Evolutionary conservation across 2,329 filamentous ascomycete species (phyloP).

Genomic region (Zarea fungicola): DNA sequence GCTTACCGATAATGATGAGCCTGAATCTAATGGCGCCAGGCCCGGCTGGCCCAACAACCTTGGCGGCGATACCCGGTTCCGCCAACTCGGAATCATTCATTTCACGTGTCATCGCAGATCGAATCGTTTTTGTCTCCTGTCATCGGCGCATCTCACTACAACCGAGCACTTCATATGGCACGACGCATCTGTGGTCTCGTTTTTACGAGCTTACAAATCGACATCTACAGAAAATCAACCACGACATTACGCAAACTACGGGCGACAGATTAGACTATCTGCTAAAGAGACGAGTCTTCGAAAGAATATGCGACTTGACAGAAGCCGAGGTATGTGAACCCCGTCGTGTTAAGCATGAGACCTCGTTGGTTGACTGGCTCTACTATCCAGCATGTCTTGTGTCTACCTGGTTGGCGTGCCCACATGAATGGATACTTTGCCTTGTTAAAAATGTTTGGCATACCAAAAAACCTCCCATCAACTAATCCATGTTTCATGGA

Average conservation of each 20-base stretch:
- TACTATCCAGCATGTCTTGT: conserved; percentile 5
- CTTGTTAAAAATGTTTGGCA: conserved; percentile 4
- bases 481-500: conserved; percentile 7
- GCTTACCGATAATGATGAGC: too few relatives aligned
- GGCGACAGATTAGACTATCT: not conserved
- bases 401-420: conserved; percentile 7
- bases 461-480: not conserved
- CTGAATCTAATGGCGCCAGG: conserved; percentile 1
- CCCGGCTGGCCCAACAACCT: not conserved
- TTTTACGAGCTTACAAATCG: conserved; percentile 4
- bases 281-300: conserved; percentile 6
- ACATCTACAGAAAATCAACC: conserved; percentile 3
- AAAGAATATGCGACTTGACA: conserved; percentile 11
- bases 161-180: not conserved
- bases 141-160: not conserved
- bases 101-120: conserved; percentile 6
- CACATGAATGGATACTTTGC: conserved; percentile 10
- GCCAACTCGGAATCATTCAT: conserved; percentile 9
- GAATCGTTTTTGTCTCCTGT: conserved; percentile 8
- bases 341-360: not conserved
- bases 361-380: not conserved
- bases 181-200: not conserved
- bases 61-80: conserved; percentile 3
- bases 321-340: conserved; percentile 7
- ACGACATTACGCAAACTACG: conserved; percentile 1